Evolutionary conservation across 441 rosid species (phyloP).

Genomic region (Pelargonium australe): DNA sequence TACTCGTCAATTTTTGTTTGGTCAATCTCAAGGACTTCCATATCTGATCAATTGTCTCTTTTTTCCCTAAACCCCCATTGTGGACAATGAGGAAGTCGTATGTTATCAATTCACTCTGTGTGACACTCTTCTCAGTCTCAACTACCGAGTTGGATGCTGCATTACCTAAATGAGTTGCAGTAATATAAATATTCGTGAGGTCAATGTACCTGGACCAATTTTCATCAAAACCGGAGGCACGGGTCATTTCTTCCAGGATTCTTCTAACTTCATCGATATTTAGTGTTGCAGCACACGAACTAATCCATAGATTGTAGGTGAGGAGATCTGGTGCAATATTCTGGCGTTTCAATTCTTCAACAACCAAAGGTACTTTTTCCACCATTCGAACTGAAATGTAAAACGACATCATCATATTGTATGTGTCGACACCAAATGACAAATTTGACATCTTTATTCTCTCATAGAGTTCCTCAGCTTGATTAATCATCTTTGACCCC

Average conservation of each 20-base stretch:
- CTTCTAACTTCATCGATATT: slow-evolving; percentile 46
- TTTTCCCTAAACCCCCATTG: slow-evolving; percentile 66
- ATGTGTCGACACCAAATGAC: slow-evolving; percentile 49
- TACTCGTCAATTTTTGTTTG: slow-evolving; percentile 70
- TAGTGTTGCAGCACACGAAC: slow-evolving; percentile 72
- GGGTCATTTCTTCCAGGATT: slow-evolving; percentile 65
- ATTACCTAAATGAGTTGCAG: slow-evolving; percentile 42
- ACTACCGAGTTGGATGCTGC: slow-evolving; percentile 40
- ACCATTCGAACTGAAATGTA: slow-evolving; percentile 74
- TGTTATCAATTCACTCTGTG: slow-evolving; percentile 81
- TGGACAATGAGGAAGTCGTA: slow-evolving; percentile 81
- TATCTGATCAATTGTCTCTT: slow-evolving; percentile 69
- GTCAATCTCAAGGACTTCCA: slow-evolving; percentile 84
- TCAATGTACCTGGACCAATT: slow-evolving; percentile 54
- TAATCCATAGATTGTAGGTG: slow-evolving; percentile 80
- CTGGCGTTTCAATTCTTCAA: slow-evolving; percentile 48
- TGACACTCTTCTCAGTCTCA: slow-evolving; percentile 51
- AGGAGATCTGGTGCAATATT: slow-evolving; percentile 68
- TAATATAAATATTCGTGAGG: slow-evolving; percentile 49
- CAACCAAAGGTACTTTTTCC: slow-evolving; percentile 59
- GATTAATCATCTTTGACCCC: slow-evolving; percentile 47
- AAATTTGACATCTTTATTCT: slow-evolving; percentile 47
- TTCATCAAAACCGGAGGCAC: slow-evolving; percentile 37
- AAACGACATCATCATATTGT: slow-evolving; percentile 92
- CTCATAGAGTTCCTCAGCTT: slow-evolving; percentile 55